Base-by-base conservation (phyloP, 306 rosid genomes). In the Dicorynia guianensis region DNA sequence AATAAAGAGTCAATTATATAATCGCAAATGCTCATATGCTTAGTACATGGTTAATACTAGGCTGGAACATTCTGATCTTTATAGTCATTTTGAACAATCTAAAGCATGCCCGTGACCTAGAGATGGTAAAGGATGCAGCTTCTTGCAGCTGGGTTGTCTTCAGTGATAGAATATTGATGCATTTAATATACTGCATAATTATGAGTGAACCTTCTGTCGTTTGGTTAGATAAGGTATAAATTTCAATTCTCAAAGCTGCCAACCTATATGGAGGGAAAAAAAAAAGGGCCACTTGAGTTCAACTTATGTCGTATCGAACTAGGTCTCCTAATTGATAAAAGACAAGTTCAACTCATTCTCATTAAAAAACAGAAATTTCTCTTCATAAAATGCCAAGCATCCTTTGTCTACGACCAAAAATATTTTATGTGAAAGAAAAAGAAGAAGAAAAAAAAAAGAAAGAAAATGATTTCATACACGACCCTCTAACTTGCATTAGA, bases 21-120 rank as follows among this genome's bases (percentile, higher is more conserved):
- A 69, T 33, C 53, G 36, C 63, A 48, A 44, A 80, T 35, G 49
- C 53, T 18, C 56, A 62, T 63, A 54, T 49, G 81, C 39, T 82
- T 82, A 11, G 5, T 1, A 25, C 30, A 25, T 3, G 30, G 75
- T 63, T 48, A 12, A 76, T 64, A 36, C 35, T 47, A 74, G 81
- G 70, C 72, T 76, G 80, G 88, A 90, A 90, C 96, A 90, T 90
- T 87, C 88, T 82, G 86, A 77, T 82, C 83, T 60, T 67, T 73
- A 82, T 83, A 25, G 83, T 82, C 84, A 80, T 84, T 76, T 81
- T 64, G 87, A 62, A 60, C 67, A 84, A 78, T 67, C 76, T 89
- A 81, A 88, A 64, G 96, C 85, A 78, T 42, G 35, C 89, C 93
- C 96, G 96, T 90, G 91, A 88, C 76, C 61, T 76, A 69, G 40